phyloP scores from a whole-genome alignment of 1,284 basidiomycete genomes.

The Boletellus sp. region DNA sequence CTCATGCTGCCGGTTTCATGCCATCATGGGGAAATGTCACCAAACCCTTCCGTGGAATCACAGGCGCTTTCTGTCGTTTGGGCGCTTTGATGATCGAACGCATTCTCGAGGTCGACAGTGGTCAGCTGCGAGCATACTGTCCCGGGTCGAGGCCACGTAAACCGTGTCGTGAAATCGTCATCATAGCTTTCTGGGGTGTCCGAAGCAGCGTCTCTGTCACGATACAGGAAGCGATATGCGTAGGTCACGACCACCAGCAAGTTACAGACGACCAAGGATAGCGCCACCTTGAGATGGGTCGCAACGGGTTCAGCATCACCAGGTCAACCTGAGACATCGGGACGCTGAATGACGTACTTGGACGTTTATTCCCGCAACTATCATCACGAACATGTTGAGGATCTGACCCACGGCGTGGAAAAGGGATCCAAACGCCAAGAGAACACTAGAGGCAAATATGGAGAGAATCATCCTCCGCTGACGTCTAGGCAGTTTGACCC shows the following conservation, averaged over 20 bases:
- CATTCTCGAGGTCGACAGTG: constrained; percentile 5
- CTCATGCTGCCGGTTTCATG: not conserved
- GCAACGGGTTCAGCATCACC: not conserved
- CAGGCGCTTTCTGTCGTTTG: not conserved
- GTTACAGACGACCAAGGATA: constrained; percentile 27
- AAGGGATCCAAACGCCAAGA: constrained; percentile 19
- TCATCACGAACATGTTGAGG: constrained; percentile 1
- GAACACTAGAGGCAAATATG: constrained; percentile 23
- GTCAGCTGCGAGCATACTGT: constrained; percentile 1
- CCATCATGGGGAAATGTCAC: not conserved
- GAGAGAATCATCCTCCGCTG: constrained; percentile 27
- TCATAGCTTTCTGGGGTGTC: not conserved
- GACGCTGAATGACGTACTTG: constrained; percentile 9
- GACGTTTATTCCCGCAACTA: constrained; percentile 15
- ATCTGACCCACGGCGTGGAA: constrained; percentile 20
- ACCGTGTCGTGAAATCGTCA: constrained; percentile 15
- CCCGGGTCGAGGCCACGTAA: not conserved
- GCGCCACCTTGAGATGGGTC: constrained; percentile 5
- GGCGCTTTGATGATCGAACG: not conserved
- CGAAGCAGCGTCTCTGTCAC: not conserved
- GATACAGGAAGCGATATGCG: constrained; percentile 15
- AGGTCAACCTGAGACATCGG: not conserved
- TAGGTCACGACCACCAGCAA: constrained; percentile 27
- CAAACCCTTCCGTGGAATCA: not conserved
- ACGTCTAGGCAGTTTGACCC: constrained; percentile 17